Evolutionary conservation across 2,329 filamentous ascomycete genomes (phyloP), one percentile per base, ranked within the genome.

Genomic region (Aureobasidium sp.): DNA sequence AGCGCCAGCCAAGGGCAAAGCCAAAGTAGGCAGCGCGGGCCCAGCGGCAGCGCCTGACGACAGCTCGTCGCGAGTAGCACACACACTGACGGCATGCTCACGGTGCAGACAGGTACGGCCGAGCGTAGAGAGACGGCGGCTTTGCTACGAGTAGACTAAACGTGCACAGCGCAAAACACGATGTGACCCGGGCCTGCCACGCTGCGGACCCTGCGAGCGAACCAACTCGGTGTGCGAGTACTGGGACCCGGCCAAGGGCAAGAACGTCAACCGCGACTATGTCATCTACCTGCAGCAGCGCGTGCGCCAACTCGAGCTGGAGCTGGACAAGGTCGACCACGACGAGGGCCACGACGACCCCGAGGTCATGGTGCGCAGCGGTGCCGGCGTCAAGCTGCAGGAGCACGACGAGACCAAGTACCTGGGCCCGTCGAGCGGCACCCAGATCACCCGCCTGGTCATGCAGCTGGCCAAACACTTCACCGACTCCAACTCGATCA

Each of bases 401-500:
- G 89, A 93, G 67, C 86, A 86, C 60, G 90, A 95, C 71, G 93
- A 96, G 74, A 86, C 89, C 17, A 89, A 93, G 64, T 97, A 94
- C 71, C 79, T 99, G 2, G 94, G 94, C 0, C 89, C 94, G 2
- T 96, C 92, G 51, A 97, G 93, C 72, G 94, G 93, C 62, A 96
- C 96, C 68, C 90, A 91, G 69, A 95, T 97, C 78, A 95, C 92
- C 13, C 85, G 93, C 31, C 81, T 97, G 66, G 86, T 99, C 11
- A 96, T 99, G 88, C 92, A 96, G 72, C 85, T 96, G 74, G 93
- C 93, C 57, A 97, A 96, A 75, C 87, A 91, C 64, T 95, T 93
- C 69, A 95, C 91, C 27, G 88, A 94, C 68, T 88, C 90, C 5
- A 89, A 91, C 73, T 90, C 87, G 65, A 96, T 97, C 71, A 91